Evolutionary conservation across 2,329 filamentous ascomycete species (phyloP).

Genomic region (Cladophialophora carrionii): DNA sequence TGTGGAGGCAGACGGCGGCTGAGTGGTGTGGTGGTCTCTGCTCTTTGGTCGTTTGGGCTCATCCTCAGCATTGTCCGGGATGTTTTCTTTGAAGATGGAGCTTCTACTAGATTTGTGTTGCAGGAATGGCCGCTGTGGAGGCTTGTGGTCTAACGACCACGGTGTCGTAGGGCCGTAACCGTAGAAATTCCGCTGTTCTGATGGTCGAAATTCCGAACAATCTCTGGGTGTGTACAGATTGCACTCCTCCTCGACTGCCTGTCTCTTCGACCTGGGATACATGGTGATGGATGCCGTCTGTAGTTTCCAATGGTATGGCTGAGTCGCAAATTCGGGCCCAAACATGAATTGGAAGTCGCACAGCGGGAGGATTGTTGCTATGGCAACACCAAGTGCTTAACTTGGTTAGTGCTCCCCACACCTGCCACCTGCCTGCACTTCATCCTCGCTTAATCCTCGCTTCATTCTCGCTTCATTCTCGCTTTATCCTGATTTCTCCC

Average conservation of each 20-base stretch:
- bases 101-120: slow-evolving; percentile 39
- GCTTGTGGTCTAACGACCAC: slow-evolving; percentile 50
- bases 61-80: slow-evolving; percentile 38
- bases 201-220: slow-evolving; percentile 56
- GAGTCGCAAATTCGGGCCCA: slow-evolving; percentile 72
- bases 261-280: slow-evolving; percentile 50
- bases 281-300: slow-evolving; percentile 44
- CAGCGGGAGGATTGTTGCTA: no score
- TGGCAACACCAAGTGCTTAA: no score
- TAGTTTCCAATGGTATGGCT: slow-evolving; percentile 43
- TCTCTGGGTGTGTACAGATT: slow-evolving; percentile 62
- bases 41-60: slow-evolving; percentile 25
- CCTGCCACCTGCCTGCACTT: no score
- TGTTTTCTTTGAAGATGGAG: slow-evolving; percentile 40
- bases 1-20: slow-evolving; percentile 24
- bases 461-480: no score
- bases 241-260: slow-evolving; percentile 59
- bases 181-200: slow-evolving; percentile 65
- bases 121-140: slow-evolving; percentile 46
- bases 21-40: slow-evolving; percentile 27
- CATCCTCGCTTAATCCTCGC: no score
- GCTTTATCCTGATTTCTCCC: no score
- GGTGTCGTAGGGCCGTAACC: slow-evolving; percentile 50
- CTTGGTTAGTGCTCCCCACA: no score
- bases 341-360: no score